Evolutionary conservation across 768 basidiomycete genomes (phyloP), one percentile per base, ranked within the genome.

Genomic region (Kondoa subrosea): DNA sequence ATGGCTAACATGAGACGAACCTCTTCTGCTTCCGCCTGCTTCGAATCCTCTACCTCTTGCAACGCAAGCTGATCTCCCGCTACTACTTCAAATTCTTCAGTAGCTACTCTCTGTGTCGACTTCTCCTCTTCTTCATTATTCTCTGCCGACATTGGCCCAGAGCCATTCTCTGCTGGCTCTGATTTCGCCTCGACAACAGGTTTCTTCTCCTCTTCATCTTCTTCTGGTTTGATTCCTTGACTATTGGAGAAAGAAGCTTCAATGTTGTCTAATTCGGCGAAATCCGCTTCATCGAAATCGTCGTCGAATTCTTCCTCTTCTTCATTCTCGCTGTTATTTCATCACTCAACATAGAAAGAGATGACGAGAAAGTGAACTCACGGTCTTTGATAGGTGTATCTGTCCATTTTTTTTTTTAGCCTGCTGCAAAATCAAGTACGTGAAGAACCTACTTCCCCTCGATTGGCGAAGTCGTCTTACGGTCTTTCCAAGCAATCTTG

Each of bases 401-500:
- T 63, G 34, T 14, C 29, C 14, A 15, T 14, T 25, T 4, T 59
- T 15, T 14, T 12, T 27, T 14, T 25, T 12, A 59, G 58, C 14
- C 14, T 31, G 30, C n/a, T n/a, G n/a, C n/a, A n/a, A 25, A 25
- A 31, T 14, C 25, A 12, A 27, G 25, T 4, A 25, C 58, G 14
- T 8, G 29, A 25, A 25, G 21, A 32, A 32, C 29, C 17, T 8
- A 63, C 61, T 63, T 63, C 17, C 61, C 61, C 16, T n/a, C 30
- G 16, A 63, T 32, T 3, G 61, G 61, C 34, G 8, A 27, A 3
- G 16, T 32, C 16, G 27, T 63, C 61, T 31, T 63, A 8, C 61
- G 61, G n/a, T 63, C 61, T 33, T 63, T 63, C 61, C 61, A 63
- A 3, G 61, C 61, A 16, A 63, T 32, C 61, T 63, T 63, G n/a